Evolutionary conservation across 805 yeast genomes (phyloP).

Genomic region (Sugiyamaella boreocaroliniensis): DNA sequence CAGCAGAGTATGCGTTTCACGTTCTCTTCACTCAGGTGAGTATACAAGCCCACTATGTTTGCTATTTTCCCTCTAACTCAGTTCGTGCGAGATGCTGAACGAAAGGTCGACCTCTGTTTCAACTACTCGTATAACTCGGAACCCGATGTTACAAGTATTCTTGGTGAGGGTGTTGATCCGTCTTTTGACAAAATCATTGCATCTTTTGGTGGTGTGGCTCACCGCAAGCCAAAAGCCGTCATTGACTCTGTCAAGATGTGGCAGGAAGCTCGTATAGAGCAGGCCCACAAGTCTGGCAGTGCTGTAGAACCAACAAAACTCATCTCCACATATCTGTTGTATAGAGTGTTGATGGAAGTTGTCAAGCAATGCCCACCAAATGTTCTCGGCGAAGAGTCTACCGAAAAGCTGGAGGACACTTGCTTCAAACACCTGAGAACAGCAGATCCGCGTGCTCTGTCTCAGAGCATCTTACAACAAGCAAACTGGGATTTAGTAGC

Average conservation of each 20-base stretch:
- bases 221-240: conserved; percentile 86
- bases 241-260: conserved; percentile 98
- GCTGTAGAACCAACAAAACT: conserved; percentile 68
- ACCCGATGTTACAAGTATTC: conserved; percentile 68
- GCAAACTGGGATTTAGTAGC: conserved; percentile 95
- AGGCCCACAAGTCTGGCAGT: conserved; percentile 57
- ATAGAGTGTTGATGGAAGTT: conserved; percentile 87
- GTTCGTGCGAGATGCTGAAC: conserved; percentile 88
- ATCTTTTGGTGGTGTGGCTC: conserved; percentile 85
- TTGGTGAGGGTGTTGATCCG: conserved; percentile 82
- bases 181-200: conserved; percentile 79
- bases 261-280: conserved; percentile 90
- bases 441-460: conserved; percentile 68
- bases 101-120: conserved; percentile 69
- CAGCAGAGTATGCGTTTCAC: conserved; percentile 82
- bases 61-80: conserved; percentile 6
- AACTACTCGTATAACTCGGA: conserved; percentile 59
- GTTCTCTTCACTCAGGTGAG: conserved; percentile 75
- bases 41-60: background rate
- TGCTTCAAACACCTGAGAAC: conserved; percentile 83
- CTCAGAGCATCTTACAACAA: conserved; percentile 67
- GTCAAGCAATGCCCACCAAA: conserved; percentile 80
- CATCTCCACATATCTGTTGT: conserved; percentile 78
- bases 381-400: conserved; percentile 67
- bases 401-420: conserved; percentile 82